Evolutionary conservation across 2,329 filamentous ascomycete genomes (phyloP).

Genomic region (Blastomyces parvus): DNA sequence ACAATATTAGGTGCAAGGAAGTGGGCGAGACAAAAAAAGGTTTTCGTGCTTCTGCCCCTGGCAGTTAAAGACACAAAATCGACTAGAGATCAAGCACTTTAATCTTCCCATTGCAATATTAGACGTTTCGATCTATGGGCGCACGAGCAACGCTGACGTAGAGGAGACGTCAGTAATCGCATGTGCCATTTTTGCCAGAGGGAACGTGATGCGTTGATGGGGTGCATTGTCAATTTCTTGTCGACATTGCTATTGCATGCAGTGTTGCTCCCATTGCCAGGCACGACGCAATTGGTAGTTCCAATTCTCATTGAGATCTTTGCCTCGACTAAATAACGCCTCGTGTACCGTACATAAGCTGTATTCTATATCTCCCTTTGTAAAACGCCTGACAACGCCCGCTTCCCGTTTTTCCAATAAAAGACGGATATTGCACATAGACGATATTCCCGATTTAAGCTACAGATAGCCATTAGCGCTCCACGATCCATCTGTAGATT

Average conservation of each 20-base stretch:
- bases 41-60: neutral
- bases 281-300: neutral
- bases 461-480: neutral
- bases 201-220: constrained; percentile 16
- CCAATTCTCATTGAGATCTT: neutral
- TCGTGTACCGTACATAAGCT: neutral
- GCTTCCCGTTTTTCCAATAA: neutral
- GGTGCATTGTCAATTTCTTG: neutral
- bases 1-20: neutral
- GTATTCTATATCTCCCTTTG: too few species aligned
- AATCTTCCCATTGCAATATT: constrained; percentile 8
- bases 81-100: neutral
- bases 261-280: neutral
- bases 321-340: neutral
- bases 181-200: constrained; percentile 10
- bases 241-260: neutral
- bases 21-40: neutral
- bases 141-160: neutral
- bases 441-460: neutral
- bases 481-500: neutral
- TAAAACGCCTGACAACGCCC: neutral
- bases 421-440: neutral
- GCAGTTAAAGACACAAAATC: neutral
- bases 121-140: constrained; percentile 5
- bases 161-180: constrained; percentile 8